Base-by-base conservation (phyloP, 352 stramenopile genomes). In the Pythium rhizo-oryzae region DNA sequence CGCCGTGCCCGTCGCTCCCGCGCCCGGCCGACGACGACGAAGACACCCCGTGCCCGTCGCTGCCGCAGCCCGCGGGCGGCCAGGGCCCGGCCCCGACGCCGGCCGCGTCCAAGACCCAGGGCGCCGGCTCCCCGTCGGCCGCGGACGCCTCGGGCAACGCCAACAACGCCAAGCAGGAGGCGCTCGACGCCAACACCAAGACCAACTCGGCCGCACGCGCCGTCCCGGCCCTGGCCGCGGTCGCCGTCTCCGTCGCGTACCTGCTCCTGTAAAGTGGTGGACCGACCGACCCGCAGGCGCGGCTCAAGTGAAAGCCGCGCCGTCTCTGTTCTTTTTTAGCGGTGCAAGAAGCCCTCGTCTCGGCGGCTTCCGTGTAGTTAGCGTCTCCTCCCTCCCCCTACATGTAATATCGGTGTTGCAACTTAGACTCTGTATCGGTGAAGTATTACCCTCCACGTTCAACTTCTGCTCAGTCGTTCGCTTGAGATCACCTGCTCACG, bases 241-340 rank as follows among this genome's bases (percentile, higher is more conserved):
- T 68, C 0, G 65, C 84, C 30, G 70, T 71, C 33, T 86, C 78
- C 3, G 61, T 71, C 21, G 74, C 72, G 47, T 81, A 81, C 62
- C 53, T 90, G 60, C 68, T 89, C 33, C 62, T 88, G 21, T 90
- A 83, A 70, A 53, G 39, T n/a, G 18, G n/a, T n/a, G n/a, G n/a
- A n/a, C n/a, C n/a, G n/a, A n/a, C 13, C 41, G 4, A 23, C 21
- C 6, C 24, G 23, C 43, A n/a, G 13, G 15, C 15, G 41, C 18
- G 41, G 55, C 55, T 52, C 55, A 18, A 37, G n/a, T 51, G 55
- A 62, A 62, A 52, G 55, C 55, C 37, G 37, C 39, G 35, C 21
- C n/a, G 16, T 7, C 15, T 33, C 19, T 28, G 16, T 9, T 46
- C 33, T 33, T 33, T 33, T 33, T 33, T 33, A 43, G 37, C 37